Evolutionary conservation across 2,329 filamentous ascomycete species (phyloP), one percentile per base, ranked within the genome.

Genomic region (Talaromyces funiculosus): DNA sequence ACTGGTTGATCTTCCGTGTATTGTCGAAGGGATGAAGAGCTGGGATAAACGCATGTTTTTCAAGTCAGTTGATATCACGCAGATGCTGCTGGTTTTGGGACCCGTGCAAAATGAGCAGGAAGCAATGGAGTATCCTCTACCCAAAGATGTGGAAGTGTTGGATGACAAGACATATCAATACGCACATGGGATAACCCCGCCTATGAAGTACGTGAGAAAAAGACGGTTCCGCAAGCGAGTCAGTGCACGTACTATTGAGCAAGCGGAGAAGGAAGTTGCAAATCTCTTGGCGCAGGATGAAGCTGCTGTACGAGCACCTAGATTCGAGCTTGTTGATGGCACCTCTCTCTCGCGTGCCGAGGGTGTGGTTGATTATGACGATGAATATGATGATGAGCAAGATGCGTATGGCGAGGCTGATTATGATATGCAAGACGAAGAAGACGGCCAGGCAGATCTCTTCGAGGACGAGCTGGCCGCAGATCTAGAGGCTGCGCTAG

Each of bases 1-100:
- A 20, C 80, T 96, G 72, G 87, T 96, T 8, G 91, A 95, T 67
- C 77, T 96, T 33, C 92, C 92, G 0, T 94, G 90, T 62, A 90
- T 96, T 61, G 87, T 92, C 4, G 92, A 96, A 72, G 88, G 87
- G 7, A 92, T 94, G 88, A 96, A 96, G 80, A 92, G 89, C 62
- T 96, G 91, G 90, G 92, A 96, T 72, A 87, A 87, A 69, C 91
- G 90, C 69, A 84, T 87, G 18, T 91, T 92, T 80, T 91, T 92
- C 79, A 96, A 96, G 77, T 89, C 90, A 8, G 89, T 90, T 33
- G 92, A 96, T 70, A 85, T 96, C 35, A 91, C 88, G 66, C 91
- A 96, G 77, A 95, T 96, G 89, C 82, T 96, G 37, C 78, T 95
- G 7, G 89, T 93, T 1, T 84, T 92, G 61, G 87, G 88, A 8